A percentile compares a stretch with the other conserved stretches of the same genome.
Evolutionary conservation across 805 yeast genomes (phyloP).

Genomic region (Myxozyma melibiosi): DNA sequence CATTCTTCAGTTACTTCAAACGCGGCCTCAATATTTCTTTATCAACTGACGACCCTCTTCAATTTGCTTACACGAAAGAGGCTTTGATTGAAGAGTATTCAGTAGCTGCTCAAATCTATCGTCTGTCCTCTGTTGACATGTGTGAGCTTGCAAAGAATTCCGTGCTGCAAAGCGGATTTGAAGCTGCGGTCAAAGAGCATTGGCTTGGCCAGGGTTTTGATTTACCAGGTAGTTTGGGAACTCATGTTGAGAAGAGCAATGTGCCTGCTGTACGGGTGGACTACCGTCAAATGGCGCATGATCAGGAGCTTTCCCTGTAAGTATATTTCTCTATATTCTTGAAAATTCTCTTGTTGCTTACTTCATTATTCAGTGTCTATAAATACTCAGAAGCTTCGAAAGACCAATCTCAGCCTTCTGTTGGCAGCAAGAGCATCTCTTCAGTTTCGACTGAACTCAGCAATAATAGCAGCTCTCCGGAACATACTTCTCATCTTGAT

Average conservation of each 20-base stretch:
- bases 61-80: conserved; percentile 94
- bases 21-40: conserved; percentile 92
- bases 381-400: conserved; percentile 8
- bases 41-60: conserved; percentile 97
- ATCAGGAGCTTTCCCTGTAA: conserved; percentile 55
- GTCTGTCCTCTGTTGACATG: conserved; percentile 92
- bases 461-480: background rate
- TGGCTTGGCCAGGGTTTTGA: conserved; percentile 77
- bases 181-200: conserved; percentile 77
- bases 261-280: conserved; percentile 87
- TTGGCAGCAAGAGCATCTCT: background rate
- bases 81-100: conserved; percentile 97
- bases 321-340: background rate
- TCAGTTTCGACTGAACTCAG: background rate
- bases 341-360: background rate
- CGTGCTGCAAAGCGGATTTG: conserved; percentile 93
- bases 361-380: conserved; percentile 8
- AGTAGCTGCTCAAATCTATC: conserved; percentile 97
- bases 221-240: conserved; percentile 68
- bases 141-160: conserved; percentile 95
- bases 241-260: conserved; percentile 90
- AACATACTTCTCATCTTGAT: no score
- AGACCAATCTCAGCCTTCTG: background rate
- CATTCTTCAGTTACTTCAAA: conserved; percentile 86
- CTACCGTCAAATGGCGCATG: conserved; percentile 83